Evolutionary conservation across 371 early-diverging fungal species (phyloP).

Genomic region (Mortierella sp.): DNA sequence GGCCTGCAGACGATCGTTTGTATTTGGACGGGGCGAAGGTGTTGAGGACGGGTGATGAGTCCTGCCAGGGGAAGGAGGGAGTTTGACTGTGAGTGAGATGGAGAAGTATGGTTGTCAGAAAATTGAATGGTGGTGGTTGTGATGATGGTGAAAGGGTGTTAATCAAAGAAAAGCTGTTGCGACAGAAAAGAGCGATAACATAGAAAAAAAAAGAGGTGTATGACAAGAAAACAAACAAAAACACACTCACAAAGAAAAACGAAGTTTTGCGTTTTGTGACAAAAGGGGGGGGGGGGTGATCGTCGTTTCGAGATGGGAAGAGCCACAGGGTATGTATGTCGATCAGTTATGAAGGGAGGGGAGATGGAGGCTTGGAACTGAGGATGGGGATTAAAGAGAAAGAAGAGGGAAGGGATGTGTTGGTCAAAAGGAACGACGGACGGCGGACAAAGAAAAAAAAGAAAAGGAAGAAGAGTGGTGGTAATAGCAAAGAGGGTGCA

Average conservation of each 20-base stretch:
- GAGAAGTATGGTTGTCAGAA: background rate
- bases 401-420: background rate
- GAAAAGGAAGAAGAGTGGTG: too few relatives aligned
- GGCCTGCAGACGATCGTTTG: conserved; percentile 9
- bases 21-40: too few relatives aligned
- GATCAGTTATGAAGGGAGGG: background rate
- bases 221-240: background rate
- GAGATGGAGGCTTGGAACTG: background rate
- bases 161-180: too few relatives aligned
- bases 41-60: too few relatives aligned
- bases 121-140: background rate
- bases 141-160: background rate
- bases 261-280: background rate
- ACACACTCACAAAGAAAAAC: background rate
- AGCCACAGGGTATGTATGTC: background rate
- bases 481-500: too few relatives aligned
- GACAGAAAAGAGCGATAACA: background rate
- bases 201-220: background rate
- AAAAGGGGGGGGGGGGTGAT: background rate
- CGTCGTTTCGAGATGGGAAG: conserved; percentile 1
- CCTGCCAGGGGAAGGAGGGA: background rate
- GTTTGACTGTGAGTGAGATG: background rate
- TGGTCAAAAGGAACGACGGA: background rate
- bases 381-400: background rate
- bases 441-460: background rate